Percentiles rank a stretch among this genome's conserved stretches.
Evolutionary conservation across 2,329 filamentous ascomycete genomes (phyloP).

Genomic region (Trichoderma hamatum): DNA sequence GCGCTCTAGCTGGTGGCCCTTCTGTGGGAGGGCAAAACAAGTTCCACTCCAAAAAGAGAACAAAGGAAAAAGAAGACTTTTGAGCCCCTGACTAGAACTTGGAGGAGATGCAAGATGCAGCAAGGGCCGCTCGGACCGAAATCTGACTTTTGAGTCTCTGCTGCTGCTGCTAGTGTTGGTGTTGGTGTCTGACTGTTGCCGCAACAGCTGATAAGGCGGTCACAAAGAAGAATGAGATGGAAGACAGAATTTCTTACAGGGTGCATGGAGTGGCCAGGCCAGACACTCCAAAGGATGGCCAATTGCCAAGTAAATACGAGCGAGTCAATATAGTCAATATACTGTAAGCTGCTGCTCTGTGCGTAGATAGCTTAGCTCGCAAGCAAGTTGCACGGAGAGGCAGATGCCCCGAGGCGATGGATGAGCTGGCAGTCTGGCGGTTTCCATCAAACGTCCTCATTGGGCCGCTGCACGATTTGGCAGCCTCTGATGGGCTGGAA

Average conservation of each 20-base stretch:
- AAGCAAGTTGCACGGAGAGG: neutral
- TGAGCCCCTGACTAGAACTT: constrained; percentile 22
- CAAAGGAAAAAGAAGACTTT: neutral
- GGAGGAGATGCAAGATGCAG: constrained; percentile 24
- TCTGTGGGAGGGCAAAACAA: neutral
- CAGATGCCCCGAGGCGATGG: constrained; percentile 4
- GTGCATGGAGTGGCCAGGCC: neutral
- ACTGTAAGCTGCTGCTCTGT: neutral
- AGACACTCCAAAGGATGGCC: neutral
- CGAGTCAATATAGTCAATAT: neutral
- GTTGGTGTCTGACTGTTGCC: constrained; percentile 8
- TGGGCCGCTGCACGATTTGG: constrained; percentile 15
- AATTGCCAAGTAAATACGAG: neutral
- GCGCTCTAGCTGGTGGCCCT: neutral
- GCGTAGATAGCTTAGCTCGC: neutral
- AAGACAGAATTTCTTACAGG: neutral
- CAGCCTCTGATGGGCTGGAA: constrained; percentile 25
- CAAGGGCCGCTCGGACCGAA: constrained; percentile 17
- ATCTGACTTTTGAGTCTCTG: constrained; percentile 19
- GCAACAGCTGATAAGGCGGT: neutral
- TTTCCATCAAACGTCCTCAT: constrained; percentile 5
- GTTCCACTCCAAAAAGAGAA: neutral
- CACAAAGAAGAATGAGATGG: neutral
- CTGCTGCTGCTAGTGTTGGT: neutral
- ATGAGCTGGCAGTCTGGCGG: constrained; percentile 22